Evolutionary conservation across 2,329 filamentous ascomycete genomes (phyloP).

Genomic region (Thielaviopsis euricoi): DNA sequence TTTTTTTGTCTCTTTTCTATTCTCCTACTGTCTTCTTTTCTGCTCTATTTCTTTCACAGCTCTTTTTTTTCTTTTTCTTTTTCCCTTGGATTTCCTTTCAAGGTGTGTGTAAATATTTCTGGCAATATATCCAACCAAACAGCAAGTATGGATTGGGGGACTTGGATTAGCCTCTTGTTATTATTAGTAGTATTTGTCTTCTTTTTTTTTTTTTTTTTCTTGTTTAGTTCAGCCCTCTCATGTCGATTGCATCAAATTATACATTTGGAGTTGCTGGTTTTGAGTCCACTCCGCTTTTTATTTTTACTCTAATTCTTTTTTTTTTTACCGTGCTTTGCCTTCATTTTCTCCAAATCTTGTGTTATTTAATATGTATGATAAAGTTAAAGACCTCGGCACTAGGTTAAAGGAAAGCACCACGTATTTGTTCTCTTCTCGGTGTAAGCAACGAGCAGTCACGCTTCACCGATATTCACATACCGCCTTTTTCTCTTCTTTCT

Average conservation of each 20-base stretch:
- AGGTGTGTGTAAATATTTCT: constrained; percentile 8
- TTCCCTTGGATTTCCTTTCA: background rate
- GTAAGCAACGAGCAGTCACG: no score
- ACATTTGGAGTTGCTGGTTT: background rate
- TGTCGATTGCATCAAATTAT: background rate
- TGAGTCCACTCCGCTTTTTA: background rate
- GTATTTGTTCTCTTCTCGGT: no score
- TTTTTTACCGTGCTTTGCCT: no score
- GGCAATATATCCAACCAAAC: background rate
- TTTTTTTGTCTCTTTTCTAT: background rate
- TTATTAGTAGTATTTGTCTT: constrained; percentile 8
- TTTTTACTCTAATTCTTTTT: no score
- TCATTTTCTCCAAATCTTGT: no score
- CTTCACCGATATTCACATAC: no score
- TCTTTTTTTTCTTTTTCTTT: background rate
- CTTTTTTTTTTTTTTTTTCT: constrained; percentile 5
- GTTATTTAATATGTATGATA: no score
- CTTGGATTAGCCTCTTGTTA: background rate
- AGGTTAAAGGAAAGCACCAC: no score
- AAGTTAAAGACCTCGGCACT: no score
- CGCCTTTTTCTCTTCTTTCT: no score
- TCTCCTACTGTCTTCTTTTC: background rate
- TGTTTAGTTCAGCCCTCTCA: background rate
- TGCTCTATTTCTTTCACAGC: background rate
- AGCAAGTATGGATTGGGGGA: background rate